Percentiles rank a stretch among this genome's conserved stretches.
phyloP scores from a whole-genome alignment of 2,329 filamentous ascomycete genomes.

The Paecilomyces formosus region DNA sequence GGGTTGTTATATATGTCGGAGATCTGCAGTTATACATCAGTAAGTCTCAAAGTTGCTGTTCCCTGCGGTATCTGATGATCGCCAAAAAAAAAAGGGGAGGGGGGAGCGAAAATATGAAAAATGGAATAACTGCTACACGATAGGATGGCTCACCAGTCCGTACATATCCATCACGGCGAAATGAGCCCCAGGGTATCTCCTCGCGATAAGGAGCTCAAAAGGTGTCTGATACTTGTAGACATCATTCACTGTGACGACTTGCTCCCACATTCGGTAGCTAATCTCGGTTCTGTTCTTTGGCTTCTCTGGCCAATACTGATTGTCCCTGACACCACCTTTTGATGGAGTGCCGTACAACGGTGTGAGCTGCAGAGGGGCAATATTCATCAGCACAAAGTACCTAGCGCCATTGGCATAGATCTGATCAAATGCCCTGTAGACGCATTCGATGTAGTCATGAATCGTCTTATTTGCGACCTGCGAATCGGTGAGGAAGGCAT shows the following conservation, averaged over 20 bases:
- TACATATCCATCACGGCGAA: constrained; percentile 64
- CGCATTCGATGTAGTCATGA: constrained; percentile 58
- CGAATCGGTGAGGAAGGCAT: constrained; percentile 59
- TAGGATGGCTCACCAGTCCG: constrained; percentile 38
- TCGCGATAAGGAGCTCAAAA: constrained; percentile 34
- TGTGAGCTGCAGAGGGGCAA: constrained; percentile 58
- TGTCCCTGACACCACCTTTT: constrained; percentile 36
- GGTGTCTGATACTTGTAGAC: constrained; percentile 47
- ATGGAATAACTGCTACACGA: neutral
- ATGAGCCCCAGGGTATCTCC: constrained; percentile 46
- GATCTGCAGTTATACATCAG: constrained; percentile 31
- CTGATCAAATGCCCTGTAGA: constrained; percentile 55
- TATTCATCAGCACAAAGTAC: constrained; percentile 66
- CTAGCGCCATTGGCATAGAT: constrained; percentile 61
- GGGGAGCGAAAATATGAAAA: neutral
- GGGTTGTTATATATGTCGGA: constrained; percentile 59
- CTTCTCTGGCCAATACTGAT: constrained; percentile 43
- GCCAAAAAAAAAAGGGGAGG: too few species aligned
- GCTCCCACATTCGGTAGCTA: constrained; percentile 45
- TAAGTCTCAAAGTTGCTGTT: neutral
- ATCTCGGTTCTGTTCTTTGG: constrained; percentile 44
- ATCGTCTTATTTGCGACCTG: constrained; percentile 55
- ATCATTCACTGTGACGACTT: constrained; percentile 44
- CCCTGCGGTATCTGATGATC: too few species aligned
- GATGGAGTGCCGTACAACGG: constrained; percentile 56